Conservation (phyloP, 108 stramenopile genomes). For the Conticribra guillardii region DNA sequence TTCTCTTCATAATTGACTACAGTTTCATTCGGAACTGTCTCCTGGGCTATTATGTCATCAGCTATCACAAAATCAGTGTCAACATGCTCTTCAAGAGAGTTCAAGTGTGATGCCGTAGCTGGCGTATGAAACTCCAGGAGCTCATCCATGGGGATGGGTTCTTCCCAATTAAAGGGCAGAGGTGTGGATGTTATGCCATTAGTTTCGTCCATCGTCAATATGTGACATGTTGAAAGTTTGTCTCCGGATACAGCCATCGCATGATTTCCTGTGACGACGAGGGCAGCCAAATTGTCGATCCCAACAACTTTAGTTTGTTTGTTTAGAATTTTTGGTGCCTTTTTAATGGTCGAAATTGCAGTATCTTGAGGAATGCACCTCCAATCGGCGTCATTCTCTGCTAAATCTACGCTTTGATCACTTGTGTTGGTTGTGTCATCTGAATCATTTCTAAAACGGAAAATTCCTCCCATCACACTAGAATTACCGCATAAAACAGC, state of each 20-base stretch:
- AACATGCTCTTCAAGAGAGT: background rate
- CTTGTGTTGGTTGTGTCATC: background rate
- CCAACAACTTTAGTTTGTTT: slow-evolving; percentile 4
- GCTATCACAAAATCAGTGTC: slow-evolving; percentile 18
- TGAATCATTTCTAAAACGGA: background rate
- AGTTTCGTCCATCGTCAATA: background rate
- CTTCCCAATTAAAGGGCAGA: slow-evolving; percentile 4
- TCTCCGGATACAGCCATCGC: slow-evolving; percentile 19
- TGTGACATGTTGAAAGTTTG: background rate
- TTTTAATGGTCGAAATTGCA: background rate
- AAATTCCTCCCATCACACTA: background rate
- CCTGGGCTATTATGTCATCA: background rate
- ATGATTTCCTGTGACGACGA: slow-evolving; percentile 4
- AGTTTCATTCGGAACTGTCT: background rate
- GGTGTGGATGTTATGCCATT: slow-evolving; percentile 2
- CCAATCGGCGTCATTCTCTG: background rate
- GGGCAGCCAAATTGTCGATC: slow-evolving; percentile 17
- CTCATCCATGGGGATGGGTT: slow-evolving; percentile 18
- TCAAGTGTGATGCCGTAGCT: slow-evolving; percentile 5
- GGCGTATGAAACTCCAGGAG: slow-evolving; percentile 10
- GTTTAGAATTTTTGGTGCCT: background rate
- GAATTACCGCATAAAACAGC: background rate
- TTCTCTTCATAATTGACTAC: background rate
- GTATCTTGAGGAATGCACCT: background rate
- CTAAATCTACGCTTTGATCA: too few relatives aligned